Conservation (phyloP, 2,329 filamentous ascomycete genomes). For the Ophiostoma populinum region DNA sequence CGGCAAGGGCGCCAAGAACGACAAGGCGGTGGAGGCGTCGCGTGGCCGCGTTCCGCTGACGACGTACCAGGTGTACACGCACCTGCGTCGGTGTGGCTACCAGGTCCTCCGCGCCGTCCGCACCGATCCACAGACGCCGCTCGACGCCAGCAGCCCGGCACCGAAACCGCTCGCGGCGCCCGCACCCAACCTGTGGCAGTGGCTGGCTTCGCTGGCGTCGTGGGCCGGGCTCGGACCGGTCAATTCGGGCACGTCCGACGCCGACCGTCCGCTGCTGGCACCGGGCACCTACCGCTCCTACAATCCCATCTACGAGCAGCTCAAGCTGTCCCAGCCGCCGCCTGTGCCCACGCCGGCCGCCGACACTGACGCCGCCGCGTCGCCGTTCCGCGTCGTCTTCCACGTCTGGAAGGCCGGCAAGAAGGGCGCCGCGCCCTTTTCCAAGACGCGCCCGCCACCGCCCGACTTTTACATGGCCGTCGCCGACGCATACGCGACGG, state of each 20-base stretch:
- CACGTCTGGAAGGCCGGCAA: conserved; percentile 8
- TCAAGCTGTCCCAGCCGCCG: conserved; percentile 20
- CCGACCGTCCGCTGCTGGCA: conserved; percentile 44
- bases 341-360: conserved; percentile 13
- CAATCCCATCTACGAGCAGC: conserved; percentile 54
- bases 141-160: background rate
- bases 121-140: background rate
- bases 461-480: conserved; percentile 81
- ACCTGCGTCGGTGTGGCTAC: conserved; percentile 71
- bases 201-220: conserved; percentile 34
- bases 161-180: background rate
- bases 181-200: conserved; percentile 26
- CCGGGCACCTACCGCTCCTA: conserved; percentile 51
- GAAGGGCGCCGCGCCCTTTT: conserved; percentile 36
- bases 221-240: conserved; percentile 14
- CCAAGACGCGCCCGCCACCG: conserved; percentile 58
- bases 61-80: conserved; percentile 74
- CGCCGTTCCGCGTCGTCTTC: conserved; percentile 41
- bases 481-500: conserved; percentile 54
- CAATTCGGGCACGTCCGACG: no score
- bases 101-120: conserved; percentile 30
- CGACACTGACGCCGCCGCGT: conserved; percentile 11
- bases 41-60: conserved; percentile 48
- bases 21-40: background rate
- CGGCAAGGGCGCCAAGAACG: conserved; percentile 3